Percentiles rank a stretch among this genome's conserved stretches.
These are phyloP conservation scores for Erysiphe neolycopersici DNA, from an alignment of 2,329 filamentous ascomycete species.

Conservation along the genomic window DNA sequence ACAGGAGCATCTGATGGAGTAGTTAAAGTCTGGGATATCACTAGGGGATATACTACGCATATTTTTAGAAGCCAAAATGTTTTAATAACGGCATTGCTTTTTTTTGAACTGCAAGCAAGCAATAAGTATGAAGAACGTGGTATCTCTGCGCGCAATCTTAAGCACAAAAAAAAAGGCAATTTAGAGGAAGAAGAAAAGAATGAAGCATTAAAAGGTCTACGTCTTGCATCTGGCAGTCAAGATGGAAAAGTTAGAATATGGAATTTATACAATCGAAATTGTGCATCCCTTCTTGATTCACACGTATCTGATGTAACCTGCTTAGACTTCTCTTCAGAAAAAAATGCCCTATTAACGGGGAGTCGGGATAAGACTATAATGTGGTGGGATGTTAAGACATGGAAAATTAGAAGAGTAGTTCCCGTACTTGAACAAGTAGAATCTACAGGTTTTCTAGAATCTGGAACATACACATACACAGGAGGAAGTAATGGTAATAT, in stretches of 20 bases:
- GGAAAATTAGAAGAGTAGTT: slow-evolving; percentile 58
- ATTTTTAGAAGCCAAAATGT: slow-evolving; percentile 86
- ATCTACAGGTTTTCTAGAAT: slow-evolving; percentile 49
- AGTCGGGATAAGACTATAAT: slow-evolving; percentile 86
- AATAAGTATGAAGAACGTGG: slow-evolving; percentile 15
- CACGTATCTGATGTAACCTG: slow-evolving; percentile 88
- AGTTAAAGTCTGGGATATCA: slow-evolving; percentile 92
- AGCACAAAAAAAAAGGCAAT: slow-evolving; percentile 19
- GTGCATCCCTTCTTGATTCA: slow-evolving; percentile 57
- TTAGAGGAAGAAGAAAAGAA: slow-evolving; percentile 18
- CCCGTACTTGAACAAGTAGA: slow-evolving; percentile 73
- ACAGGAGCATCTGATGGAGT: slow-evolving; percentile 82
- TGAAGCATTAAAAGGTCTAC: slow-evolving; percentile 32
- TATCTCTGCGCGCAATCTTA: slow-evolving; percentile 18
- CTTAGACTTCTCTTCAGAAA: slow-evolving; percentile 50
- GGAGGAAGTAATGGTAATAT: slow-evolving; percentile 64
- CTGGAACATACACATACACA: slow-evolving; percentile 49
- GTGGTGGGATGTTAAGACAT: slow-evolving; percentile 66
- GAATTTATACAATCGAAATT: slow-evolving; percentile 65
- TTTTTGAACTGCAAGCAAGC: slow-evolving; percentile 46
- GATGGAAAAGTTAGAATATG: slow-evolving; percentile 81
- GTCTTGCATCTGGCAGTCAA: slow-evolving; percentile 74
- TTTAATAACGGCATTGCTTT: slow-evolving; percentile 68
- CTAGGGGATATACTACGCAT: slow-evolving; percentile 73
- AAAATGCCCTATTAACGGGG: slow-evolving; percentile 55